Base-by-base conservation (phyloP, 345 rosid species). In the Raphanus sativus region DNA sequence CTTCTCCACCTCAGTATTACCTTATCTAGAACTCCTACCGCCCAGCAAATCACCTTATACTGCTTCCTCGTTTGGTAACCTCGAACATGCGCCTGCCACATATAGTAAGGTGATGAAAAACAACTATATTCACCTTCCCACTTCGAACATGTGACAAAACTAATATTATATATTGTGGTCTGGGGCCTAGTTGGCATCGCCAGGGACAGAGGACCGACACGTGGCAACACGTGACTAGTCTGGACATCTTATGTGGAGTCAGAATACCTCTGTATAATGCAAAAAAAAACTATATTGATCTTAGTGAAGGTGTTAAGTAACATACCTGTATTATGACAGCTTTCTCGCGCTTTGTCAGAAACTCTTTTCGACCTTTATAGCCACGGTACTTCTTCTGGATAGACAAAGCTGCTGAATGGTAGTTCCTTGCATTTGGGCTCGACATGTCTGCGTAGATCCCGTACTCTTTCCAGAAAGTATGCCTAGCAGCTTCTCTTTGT, bases 371-470 rank as follows among this genome's bases (percentile, higher is more conserved):
- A 17, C 85, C 85, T 86, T 89, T 92, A 86, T 87, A 95, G 25
- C 99, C 98, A 79, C 97, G 89, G 67, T 84, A 95, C 76, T 92
- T 95, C 88, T 91, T 95, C 87, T 95, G 99, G 81, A 95, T 95
- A 21, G 97, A 92, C 55, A 91, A 76, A 75, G 99, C 99, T 52
- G 97, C 98, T 30, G 81, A 86, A 77, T 88, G 77, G 73, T 78
- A 73, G 76, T 85, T 86, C 6, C 81, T 85, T 26, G 76, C 40
- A 79, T 80, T 89, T 77, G 80, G 79, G 83, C 86, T 95, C 40
- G 95, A 87, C 71, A 69, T 55, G 59, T 90, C 95, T 75, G 78
- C 77, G 24, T 61, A 70, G 73, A 94, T 78, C 45, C 93, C 92
- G 60, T 86, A 95, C 58, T 89, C 93, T 66, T 87, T 83, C 16